These are phyloP conservation scores for Cynara cardunculus DNA, from an alignment of 129 eudicot species.

Conservation along the genomic window DNA sequence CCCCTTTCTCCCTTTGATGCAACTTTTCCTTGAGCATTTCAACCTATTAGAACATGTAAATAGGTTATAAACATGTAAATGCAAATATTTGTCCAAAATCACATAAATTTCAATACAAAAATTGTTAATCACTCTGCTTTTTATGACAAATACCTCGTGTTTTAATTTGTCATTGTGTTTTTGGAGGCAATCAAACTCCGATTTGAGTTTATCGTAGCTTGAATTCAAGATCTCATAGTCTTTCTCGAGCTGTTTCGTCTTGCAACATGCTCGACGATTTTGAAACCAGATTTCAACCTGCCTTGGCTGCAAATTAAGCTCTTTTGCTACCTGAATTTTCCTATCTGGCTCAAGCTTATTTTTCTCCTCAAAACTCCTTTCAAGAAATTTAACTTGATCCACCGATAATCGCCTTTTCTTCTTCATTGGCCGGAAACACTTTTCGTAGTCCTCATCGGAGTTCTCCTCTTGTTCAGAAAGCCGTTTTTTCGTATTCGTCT, in stretches of 20 bases:
- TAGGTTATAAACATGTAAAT: background rate
- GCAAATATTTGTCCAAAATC: too few relatives aligned
- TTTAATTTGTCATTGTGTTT: constrained; percentile 61
- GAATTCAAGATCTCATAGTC: constrained; percentile 61
- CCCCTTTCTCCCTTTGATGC: constrained; percentile 27
- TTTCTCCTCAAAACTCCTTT: constrained; percentile 73
- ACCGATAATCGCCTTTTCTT: constrained; percentile 63
- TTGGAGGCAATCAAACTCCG: constrained; percentile 45
- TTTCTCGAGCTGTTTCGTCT: constrained; percentile 75
- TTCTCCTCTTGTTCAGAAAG: constrained; percentile 43
- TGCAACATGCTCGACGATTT: constrained; percentile 77
- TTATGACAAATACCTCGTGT: constrained; percentile 53
- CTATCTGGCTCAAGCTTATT: constrained; percentile 91
- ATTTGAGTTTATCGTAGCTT: constrained; percentile 62
- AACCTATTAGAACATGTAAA: constrained; percentile 35
- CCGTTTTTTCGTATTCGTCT: constrained; percentile 12
- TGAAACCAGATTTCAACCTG: constrained; percentile 94
- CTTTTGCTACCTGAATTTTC: constrained; percentile 72
- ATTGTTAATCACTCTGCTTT: background rate
- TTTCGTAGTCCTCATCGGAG: constrained; percentile 50
- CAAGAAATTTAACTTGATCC: constrained; percentile 70
- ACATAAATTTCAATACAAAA: background rate
- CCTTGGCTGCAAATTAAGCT: constrained; percentile 81
- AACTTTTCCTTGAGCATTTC: constrained; percentile 43
- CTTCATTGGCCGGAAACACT: constrained; percentile 46